Base-by-base conservation (phyloP, 2,329 filamentous ascomycete genomes). In the Trichoderma sp. region DNA sequence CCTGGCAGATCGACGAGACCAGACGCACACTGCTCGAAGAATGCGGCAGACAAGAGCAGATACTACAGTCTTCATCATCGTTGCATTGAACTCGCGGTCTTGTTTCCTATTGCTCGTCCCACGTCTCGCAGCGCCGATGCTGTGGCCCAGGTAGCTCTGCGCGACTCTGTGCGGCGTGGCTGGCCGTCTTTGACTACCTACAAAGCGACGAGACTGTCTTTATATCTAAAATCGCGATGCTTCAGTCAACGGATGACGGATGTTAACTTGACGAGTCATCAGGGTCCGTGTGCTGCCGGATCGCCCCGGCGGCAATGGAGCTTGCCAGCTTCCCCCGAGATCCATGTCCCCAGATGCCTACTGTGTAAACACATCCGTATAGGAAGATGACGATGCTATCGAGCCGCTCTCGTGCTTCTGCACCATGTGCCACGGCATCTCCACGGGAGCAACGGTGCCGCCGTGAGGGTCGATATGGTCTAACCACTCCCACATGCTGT, bases 91-190 rank as follows among this genome's bases (percentile, higher is more conserved):
- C 26, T 34, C 24, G 34, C 48, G 15, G 34, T 24, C 17, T 19
- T 19, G 14, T 14, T 19, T n/a, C 34, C 7, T 10, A 14, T 21
- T 39, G 5, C 28, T 67, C 56, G 55, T 67, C 62, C 55, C 24
- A 67, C 65, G 61, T 65, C 62, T 52, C 26, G 65, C 65, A 67
- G 63, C 54, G 14, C 50, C 19, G 28, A 60, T 48, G 65, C 34
- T 48, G 65, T 64, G 61, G 54, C 61, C 54, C 43, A 51, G 48
- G 51, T 41, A 57, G 30, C 52, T 7, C 41, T 50, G 24, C 45
- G 17, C 44, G 30, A n/a, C 54, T 58, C 54, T 34, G 43, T 64
- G 30, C 19, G 17, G 17, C 45, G 28, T 41, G 44, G 6, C 10
- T 4, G 19, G 28, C 7, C 45, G 14, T 47, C 14, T 26, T 5